Base-by-base conservation (phyloP, 2,329 filamentous ascomycete species). In the Trichoderma citrinoviride region DNA sequence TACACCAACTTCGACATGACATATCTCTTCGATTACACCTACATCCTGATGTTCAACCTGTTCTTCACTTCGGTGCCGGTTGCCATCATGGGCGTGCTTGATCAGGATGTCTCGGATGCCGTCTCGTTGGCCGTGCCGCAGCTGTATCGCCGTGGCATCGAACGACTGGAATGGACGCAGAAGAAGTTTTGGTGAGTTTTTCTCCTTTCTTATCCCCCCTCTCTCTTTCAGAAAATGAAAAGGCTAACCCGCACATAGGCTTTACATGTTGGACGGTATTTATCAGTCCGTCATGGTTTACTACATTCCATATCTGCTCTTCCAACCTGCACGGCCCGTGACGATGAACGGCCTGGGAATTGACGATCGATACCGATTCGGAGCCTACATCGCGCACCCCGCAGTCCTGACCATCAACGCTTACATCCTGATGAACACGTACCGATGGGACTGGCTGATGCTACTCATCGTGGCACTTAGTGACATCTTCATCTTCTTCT, bases 371-470 rank as follows among this genome's bases (percentile, higher is more conserved):
- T 86, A 88, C 68, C 88, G 93, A 69, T 90, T 99, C 73, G 95
- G 95, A 72, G 86, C 92, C 61, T 96, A 95, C 76, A 87, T 97
- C 71, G 93, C 89, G 3, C 92, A 91, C 65, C 90, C 91, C 15
- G 88, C 92, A 7, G 89, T 99, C 65, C 80, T 96, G 70, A 89
- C 92, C 46, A 96, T 97, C 81, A 99, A 99, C 77, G 81, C 89
- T 66, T 99, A 98, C 80, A 92, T 99, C 70, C 82, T 99, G 69
- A 88, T 98, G 80, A 99, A 99, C 78, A 96, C 91, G 0, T 98
- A 97, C 77, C 87, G 94, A 67, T 99, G 95, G 95, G 95, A 99
- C 76, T 99, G 94, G 94, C 82, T 99, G 72, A 96, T 96, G 79
- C 78, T 93, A 23, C 81, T 97, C 66, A 89, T 97, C 67, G 90